Evolutionary conservation across 176 grass and related monocot species (phyloP), one percentile per base, ranked within the genome.

Genomic region (Carex cristatella): DNA sequence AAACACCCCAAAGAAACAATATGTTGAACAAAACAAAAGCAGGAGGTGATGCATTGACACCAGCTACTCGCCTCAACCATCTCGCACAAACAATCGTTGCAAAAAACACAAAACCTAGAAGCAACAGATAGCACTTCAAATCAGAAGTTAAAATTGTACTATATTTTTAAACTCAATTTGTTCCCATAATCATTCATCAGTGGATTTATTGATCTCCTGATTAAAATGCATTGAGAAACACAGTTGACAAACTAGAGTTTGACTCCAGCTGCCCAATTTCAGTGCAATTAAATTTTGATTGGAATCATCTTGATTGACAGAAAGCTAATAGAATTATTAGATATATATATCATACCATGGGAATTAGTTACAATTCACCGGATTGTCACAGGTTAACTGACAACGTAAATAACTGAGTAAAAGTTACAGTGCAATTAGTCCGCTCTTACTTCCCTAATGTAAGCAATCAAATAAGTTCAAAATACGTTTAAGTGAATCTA

Each of bases 1-100:
- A 95, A 68, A 99, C 88, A 23, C 88, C 89, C 96, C 93, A 95
- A 79, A 94, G 59, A 85, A 95, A 90, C n/a, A 99, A 89, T 80
- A 99, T 92, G 67, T 94, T 99, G 87, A 99, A 99, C 51, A 99
- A 92, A 72, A 99, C 93, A 85, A 99, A 94, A 55, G 92, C 88
- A 65, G 88, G 96, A 57, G 93, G 91, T 2, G 90, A 94, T 69
- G 85, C 91, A 51, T 61, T 71, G 72, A 95, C 89, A 28, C 96
- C 91, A 63, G 93, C 86, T 65, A 94, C 83, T 80, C 90, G 89
- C 88, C 90, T 87, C 87, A 88, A 99, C 64, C 86, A 91, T 85
- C 87, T 90, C n/a, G 91, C 91, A 80, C 87, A 79, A 63, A 94
- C 79, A 67, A 98, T 90, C 58, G 90, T 84, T 44, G 71, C 89